Base-by-base conservation (phyloP, 495 filamentous ascomycete species). In the Neurospora sublineolata region DNA sequence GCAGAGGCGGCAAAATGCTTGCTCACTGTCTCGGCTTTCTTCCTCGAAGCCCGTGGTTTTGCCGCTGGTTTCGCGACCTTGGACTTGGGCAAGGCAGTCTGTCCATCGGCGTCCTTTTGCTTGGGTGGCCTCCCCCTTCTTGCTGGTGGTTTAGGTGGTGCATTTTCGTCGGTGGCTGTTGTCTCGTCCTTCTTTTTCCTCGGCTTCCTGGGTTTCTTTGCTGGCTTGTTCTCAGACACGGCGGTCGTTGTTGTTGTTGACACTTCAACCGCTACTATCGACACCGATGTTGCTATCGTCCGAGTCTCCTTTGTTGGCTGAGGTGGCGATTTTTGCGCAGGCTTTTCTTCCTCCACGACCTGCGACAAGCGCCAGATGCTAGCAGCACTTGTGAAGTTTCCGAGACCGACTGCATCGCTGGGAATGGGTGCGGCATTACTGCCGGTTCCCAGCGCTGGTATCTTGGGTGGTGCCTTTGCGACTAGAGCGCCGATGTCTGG, bases 401-500 rank as follows among this genome's bases (percentile, higher is more conserved):
- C 72, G 12, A 33, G 14, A 1, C 27, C 14, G 30, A 73, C 52
- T 9, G 79, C 81, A 70, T 79, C 72, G 27, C 72, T 52, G 37
- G 83, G 79, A 38, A 81, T 78, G 3, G 79, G 76, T 0, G 78
- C 74, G 20, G 72, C 79, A 46, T 77, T 77, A 46, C 76, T 82
- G 23, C 80, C 81, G 38, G 75, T 81, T 36, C 73, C 73, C 37
- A 83, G 64, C 3, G 74, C n/a, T 9, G 78, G 72, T 4, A 75
- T 76, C 68, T 78, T 77, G 33, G 77, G 68, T 9, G 68, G 75
- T 64, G 52, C 12, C 58, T 78, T 83, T 7, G 79, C 75, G 8
- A 83, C 68, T 37, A 84, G 73, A 3, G 85, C 81, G 67, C 73
- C 71, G 7, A 85, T 76, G 3, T 83, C 81, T 12, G 84, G 84